Percentiles rank a stretch among this genome's conserved stretches.
These are phyloP conservation scores for Pecoramyces ruminantium DNA, from an alignment of 192 early-diverging fungal species.

Conservation along the genomic window DNA sequence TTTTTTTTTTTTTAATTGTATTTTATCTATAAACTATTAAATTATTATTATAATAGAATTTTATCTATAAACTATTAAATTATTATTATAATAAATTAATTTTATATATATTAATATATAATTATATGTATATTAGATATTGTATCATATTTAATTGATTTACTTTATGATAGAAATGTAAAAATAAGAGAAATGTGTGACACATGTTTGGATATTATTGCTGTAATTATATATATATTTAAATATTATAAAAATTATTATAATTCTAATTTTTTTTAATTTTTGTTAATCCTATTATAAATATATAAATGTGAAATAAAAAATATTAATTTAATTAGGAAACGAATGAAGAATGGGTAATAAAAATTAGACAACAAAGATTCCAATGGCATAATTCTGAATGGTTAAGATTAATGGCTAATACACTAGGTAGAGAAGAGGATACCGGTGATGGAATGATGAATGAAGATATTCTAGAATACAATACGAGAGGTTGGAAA, in stretches of 20 bases:
- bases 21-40: too few relatives aligned
- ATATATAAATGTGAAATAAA: neutral
- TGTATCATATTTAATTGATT: slow-evolving; percentile 32
- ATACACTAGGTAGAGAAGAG: neutral
- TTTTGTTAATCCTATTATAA: too few relatives aligned
- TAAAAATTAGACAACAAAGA: slow-evolving; percentile 27
- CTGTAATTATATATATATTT: too few relatives aligned
- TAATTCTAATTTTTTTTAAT: too few relatives aligned
- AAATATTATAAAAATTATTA: too few relatives aligned
- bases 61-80: too few relatives aligned
- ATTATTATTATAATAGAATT: too few relatives aligned
- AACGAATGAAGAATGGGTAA: slow-evolving; percentile 30
- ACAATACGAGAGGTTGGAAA: neutral
- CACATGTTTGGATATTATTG: slow-evolving; percentile 30
- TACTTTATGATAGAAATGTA: slow-evolving; percentile 35
- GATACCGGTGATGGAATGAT: neutral
- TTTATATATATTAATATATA: slow-evolving; percentile 10
- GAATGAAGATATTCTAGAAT: neutral
- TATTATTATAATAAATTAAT: too few relatives aligned
- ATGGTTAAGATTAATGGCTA: slow-evolving; percentile 11
- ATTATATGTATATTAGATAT: slow-evolving; percentile 15
- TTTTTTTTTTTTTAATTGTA: too few relatives aligned
- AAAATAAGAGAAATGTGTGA: slow-evolving; percentile 37
- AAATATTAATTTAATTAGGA: slow-evolving; percentile 13
- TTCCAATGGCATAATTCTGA: slow-evolving; percentile 42